Evolutionary conservation across 2,329 filamentous ascomycete genomes (phyloP).

Genomic region (Diaporthe velutina): DNA sequence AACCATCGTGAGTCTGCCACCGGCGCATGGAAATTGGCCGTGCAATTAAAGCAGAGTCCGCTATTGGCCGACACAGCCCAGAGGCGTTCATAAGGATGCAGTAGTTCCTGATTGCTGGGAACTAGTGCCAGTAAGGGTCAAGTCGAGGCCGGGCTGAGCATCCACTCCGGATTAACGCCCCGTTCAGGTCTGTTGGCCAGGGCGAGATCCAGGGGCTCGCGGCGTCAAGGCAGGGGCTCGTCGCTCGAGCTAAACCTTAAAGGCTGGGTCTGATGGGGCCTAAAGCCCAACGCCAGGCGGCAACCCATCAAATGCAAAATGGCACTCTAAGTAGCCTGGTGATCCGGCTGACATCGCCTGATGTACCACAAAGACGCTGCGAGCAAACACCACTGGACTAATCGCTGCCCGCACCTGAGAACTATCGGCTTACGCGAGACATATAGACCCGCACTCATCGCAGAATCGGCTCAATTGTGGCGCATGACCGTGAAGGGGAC

Average conservation of each 20-base stretch:
- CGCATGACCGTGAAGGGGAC: constrained; percentile 17
- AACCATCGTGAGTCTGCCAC: constrained; percentile 18
- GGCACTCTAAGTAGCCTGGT: neutral
- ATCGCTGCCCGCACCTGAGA: neutral
- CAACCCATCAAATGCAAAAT: constrained; percentile 9
- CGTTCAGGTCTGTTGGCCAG: constrained; percentile 8
- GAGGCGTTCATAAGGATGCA: constrained; percentile 20
- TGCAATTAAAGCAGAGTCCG: neutral
- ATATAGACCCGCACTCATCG: neutral
- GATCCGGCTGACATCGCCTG: neutral
- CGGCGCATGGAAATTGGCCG: constrained; percentile 9
- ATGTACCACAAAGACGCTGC: neutral
- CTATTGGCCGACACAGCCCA: constrained; percentile 10
- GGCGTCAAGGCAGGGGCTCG: neutral
- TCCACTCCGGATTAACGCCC: constrained; percentile 20
- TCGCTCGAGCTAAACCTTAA: constrained; percentile 28
- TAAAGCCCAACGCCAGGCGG: neutral
- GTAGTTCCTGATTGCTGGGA: constrained; percentile 19
- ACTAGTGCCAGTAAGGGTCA: constrained; percentile 11
- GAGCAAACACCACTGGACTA: neutral
- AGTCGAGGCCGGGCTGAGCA: constrained; percentile 23
- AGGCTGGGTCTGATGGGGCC: constrained; percentile 12
- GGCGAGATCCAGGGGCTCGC: constrained; percentile 24
- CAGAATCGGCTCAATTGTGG: neutral
- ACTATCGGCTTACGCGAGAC: no score